A percentile compares a stretch with the other conserved stretches of the same genome.
Conservation (phyloP, 2,329 filamentous ascomycete genomes). For the Trichoderma endophyticum region DNA sequence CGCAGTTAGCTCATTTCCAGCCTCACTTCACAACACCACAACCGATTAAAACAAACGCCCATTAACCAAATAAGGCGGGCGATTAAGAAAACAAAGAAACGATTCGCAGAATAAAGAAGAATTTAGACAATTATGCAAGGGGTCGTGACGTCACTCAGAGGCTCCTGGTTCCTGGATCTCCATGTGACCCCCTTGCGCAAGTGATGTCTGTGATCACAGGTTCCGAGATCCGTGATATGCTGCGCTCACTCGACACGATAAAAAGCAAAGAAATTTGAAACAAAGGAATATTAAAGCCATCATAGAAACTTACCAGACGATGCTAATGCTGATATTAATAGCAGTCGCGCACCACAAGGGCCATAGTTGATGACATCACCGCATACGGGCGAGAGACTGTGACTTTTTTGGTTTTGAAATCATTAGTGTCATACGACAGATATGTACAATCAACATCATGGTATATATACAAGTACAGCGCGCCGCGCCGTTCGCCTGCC, state of each 20-base stretch:
- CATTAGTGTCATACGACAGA: slow-evolving; percentile 36
- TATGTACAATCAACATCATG: slow-evolving; percentile 38
- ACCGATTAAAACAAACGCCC: neutral
- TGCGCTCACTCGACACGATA: slow-evolving; percentile 1
- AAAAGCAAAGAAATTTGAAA: neutral
- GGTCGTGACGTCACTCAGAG: neutral
- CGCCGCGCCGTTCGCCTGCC: slow-evolving; percentile 29
- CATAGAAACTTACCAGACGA: neutral
- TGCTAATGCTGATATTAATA: neutral
- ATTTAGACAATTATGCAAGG: neutral
- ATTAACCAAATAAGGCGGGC: neutral
- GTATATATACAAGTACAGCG: slow-evolving; percentile 38
- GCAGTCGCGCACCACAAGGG: neutral
- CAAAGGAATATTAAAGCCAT: neutral
- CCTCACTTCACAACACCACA: neutral
- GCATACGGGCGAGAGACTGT: neutral
- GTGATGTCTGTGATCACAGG: slow-evolving; percentile 13
- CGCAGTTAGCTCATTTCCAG: neutral
- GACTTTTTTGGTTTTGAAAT: slow-evolving; percentile 18
- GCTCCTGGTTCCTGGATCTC: slow-evolving; percentile 12
- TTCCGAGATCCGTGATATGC: slow-evolving; percentile 11
- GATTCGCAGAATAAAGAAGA: neutral
- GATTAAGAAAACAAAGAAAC: neutral
- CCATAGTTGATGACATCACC: slow-evolving; percentile 17
- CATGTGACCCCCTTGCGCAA: slow-evolving; percentile 1